A percentile compares a stretch with the other conserved stretches of the same genome.
These are phyloP conservation scores for Dryadomyces quercivorus DNA, from an alignment of 2,329 filamentous ascomycete species.

Conservation along the genomic window DNA sequence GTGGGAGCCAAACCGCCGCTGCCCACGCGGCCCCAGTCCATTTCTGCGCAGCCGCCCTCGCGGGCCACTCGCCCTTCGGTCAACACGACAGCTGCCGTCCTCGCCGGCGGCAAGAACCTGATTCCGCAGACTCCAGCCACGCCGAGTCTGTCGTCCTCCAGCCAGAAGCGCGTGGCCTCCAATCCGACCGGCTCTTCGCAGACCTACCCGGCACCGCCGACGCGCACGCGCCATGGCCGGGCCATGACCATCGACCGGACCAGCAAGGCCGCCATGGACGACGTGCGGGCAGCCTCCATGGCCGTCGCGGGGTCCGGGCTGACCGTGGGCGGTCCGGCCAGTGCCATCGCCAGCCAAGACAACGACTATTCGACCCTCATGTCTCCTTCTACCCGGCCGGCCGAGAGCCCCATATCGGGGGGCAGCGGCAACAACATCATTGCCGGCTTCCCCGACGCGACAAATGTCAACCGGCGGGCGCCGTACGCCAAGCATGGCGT, in stretches of 20 bases:
- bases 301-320: not conserved
- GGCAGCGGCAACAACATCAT: not conserved
- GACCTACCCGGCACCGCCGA: conserved; percentile 28
- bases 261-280: conserved; percentile 22
- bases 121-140: not conserved
- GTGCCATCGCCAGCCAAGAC: not conserved
- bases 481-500: conserved; percentile 61
- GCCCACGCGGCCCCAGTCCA: conserved; percentile 33
- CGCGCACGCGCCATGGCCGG: conserved; percentile 28
- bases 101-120: conserved; percentile 22
- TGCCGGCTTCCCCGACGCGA: conserved; percentile 64
- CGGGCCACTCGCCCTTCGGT: conserved; percentile 16
- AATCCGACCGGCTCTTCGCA: conserved; percentile 31
- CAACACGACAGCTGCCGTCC: conserved; percentile 16
- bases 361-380: not conserved
- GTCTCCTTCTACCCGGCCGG: not conserved
- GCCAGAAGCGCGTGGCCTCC: conserved; percentile 30
- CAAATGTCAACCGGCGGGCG: conserved; percentile 71
- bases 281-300: conserved; percentile 13
- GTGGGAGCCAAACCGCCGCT: conserved; percentile 24
- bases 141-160: not conserved
- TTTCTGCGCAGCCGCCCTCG: conserved; percentile 13
- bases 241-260: conserved; percentile 38
- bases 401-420: not conserved
- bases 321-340: not conserved